Evolutionary conservation across 2,329 filamentous ascomycete genomes (phyloP), one percentile per base, ranked within the genome.

Genomic region (Cordyceps militaris): DNA sequence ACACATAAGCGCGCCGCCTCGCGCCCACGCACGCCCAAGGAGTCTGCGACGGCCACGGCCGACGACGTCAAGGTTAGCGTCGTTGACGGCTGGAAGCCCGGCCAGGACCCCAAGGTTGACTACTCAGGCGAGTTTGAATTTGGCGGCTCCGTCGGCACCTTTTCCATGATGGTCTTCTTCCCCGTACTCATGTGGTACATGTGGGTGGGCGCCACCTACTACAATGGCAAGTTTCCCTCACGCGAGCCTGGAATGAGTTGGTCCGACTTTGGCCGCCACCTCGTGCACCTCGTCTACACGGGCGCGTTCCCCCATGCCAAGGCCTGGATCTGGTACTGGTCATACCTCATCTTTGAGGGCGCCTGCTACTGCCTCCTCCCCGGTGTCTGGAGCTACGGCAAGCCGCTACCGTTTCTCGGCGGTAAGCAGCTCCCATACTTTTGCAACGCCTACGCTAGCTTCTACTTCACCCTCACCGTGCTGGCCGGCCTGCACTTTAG

Each of bases 141-240:
- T 69, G 93, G 93, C 62, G 94, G 94, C 59, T 86, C 89, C 3
- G 70, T 81, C n/a, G 93, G 94, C 57, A 87, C 92, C 43, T 74
- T 82, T 16, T 77, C 82, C 64, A 91, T 97, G 83, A 97, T 97
- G 91, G 80, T 91, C 61, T 84, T 88, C 47, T 99, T 97, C 74
- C 94, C 94, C n/a, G 61, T 86, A 38, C 81, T 99, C 66, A 97
- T 97, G 93, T 97, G 90, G 82, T 97, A 97, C 76, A 96, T 99
- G 92, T 97, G 92, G 92, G 86, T 96, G 72, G 94, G 94, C 52
- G 89, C 93, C 34, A 92, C 87, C 51, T 96, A 93, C 76, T 99
- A 97, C 75, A 78, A 91, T 69, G 93, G 93, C 65, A 85, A 88
- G 62, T 79, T 95, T 53, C 94, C 94, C 16, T 74, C 76, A 44